Evolutionary conservation across 495 filamentous ascomycete species (phyloP), one percentile per base, ranked within the genome.

Genomic region (Penicillium riverlandense): DNA sequence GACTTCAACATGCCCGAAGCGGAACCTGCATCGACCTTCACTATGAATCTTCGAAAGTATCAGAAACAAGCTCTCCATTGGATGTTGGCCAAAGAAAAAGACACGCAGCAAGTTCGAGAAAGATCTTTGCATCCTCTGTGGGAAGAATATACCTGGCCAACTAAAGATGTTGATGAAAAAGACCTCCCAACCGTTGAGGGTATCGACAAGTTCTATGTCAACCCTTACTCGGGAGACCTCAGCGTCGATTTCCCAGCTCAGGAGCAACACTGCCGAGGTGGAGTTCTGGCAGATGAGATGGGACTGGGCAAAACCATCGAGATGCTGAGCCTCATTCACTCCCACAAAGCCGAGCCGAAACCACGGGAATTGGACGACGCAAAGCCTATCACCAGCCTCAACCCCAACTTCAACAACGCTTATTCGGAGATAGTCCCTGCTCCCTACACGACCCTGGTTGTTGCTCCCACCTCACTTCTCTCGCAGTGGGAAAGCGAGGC

Each of bases 401-500:
- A 22, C 22, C 77, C 14, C 76, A 80, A 37, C 63, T 87, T 10
- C 76, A 79, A n/a, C 22, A 67, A 66, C 33, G 67, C 61, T 28
- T 75, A 72, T 37, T 49, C 63, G 14, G 64, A 69, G 10, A 66
- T 88, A 1, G 70, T 84, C 34, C 53, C 71, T 37, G 91, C 90
- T 6, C 90, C 89, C 0, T 88, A 84, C 53, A 97, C 94, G 1
- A 97, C 92, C 6, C 73, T 98, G 4, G 94, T 98, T 5, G 80
- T 98, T 29, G 92, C 92, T 1, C 92, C 92, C 2, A 97, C 95
- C 75, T 95, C 90, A 6, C 70, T 98, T 2, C 74, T 98, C 13
- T 78, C 90, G 1, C 92, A 98, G 58, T 98, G 92, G 92, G 85
- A 96, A 56, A 94, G 88, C 45, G 92, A 98, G 62, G 86, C 94